Evolutionary conservation across 345 rosid species (phyloP).

Genomic region (Syzygium grande): DNA sequence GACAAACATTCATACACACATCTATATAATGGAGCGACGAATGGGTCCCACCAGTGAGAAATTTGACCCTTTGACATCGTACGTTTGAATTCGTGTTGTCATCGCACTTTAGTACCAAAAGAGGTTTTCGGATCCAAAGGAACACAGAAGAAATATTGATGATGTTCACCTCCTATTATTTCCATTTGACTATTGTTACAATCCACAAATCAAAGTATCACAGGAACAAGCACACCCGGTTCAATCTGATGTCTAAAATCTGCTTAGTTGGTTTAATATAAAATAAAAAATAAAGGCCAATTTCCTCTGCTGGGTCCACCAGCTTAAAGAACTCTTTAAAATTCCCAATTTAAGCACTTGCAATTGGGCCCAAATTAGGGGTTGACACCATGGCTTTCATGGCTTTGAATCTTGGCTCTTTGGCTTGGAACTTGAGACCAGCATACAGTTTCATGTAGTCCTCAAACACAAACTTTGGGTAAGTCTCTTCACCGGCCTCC

Average conservation of each 20-base stretch:
- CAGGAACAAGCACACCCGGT: neutral
- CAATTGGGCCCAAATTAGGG: conserved; percentile 22
- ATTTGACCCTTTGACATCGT: neutral
- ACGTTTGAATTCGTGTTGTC: neutral
- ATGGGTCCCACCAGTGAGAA: neutral
- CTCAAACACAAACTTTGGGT: conserved; percentile 79
- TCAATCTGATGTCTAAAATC: neutral
- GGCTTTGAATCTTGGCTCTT: conserved; percentile 92
- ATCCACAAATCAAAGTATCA: neutral
- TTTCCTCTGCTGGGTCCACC: neutral
- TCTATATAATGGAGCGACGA: neutral
- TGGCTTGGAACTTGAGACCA: conserved; percentile 71
- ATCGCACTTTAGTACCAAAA: neutral
- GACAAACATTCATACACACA: too few species aligned
- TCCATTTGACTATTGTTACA: neutral
- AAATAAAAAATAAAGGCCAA: neutral
- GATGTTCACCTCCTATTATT: neutral
- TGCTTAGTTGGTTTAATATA: neutral
- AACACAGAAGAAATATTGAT: neutral
- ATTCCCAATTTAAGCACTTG: conserved; percentile 5
- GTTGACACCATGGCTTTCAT: conserved; percentile 46
- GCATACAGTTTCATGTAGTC: conserved; percentile 90
- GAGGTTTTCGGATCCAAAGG: neutral
- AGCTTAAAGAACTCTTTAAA: neutral
- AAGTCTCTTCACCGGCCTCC: conserved; percentile 22